Base-by-base conservation (phyloP, 208 protist species). In the Leishmania aethiopica region DNA sequence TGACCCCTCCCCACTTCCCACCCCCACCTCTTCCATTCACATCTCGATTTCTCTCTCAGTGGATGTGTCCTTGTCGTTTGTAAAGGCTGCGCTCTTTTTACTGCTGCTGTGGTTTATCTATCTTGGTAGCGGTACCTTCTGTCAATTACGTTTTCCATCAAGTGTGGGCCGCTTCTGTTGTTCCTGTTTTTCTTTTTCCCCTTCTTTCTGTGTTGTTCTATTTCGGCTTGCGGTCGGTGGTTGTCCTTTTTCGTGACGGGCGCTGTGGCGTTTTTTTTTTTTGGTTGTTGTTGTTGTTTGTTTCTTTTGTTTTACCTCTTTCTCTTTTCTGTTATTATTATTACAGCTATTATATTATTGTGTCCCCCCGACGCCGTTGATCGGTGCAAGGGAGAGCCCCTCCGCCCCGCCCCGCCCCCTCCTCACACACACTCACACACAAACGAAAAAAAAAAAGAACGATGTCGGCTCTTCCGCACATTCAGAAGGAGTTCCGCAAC, bases 401-500 rank as follows among this genome's bases (percentile, higher is more conserved):
- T 42, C 35, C 2, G 2, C 32, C 62, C 10, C 4, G 11, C 17
- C 28, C 62, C 62, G 0, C 15, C 32, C 35, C 35, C 11, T 45
- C 17, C 13, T 35, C 19, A 69, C 3, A 40, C 10, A 69, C 62
- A 42, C 15, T 42, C 62, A 47, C 59, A 32, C 22, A 64, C 47
- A 35, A 28, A 62, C 32, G 22, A 22, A 59, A 3, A 0, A 19
- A 75, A 7, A 45, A 22, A 22, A 70, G 69, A 35, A 53, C 55
- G 8, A 96, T 96, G 91, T 90, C 94, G n/a, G 94, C 96, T 8
- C 75, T 96, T 75, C 90, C 95, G 25, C 90, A 97, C 78, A 85
- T 98, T 55, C 94, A 97, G 64, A 98, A 98, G 81, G 95, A 98
- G 86, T 87, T 98, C 32, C 92, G 91, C 51, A 95, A 98, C 83